phyloP scores from a whole-genome alignment of 768 basidiomycete species.

The Trametes coccinea region DNA sequence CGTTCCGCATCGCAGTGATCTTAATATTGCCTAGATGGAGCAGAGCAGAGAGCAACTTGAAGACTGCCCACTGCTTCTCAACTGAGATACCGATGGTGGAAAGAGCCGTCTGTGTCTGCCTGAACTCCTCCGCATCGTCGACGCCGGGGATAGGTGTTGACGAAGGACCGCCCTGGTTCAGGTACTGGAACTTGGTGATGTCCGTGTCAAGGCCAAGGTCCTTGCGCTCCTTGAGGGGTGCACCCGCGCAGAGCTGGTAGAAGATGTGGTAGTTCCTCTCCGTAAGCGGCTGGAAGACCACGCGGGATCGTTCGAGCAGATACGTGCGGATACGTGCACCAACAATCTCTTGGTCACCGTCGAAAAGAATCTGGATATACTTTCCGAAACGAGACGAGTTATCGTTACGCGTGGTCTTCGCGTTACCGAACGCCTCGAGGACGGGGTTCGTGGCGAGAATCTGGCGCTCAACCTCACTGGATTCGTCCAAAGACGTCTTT shows the following conservation, averaged over 20 bases:
- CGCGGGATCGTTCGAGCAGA: constrained; percentile 93
- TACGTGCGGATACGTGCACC: constrained; percentile 99
- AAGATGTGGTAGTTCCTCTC: constrained; percentile 99
- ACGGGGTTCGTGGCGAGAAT: constrained; percentile 99
- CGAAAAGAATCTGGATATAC: constrained; percentile 99
- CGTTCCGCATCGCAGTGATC: constrained; percentile 76
- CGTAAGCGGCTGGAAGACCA: constrained; percentile 95
- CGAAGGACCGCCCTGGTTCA: constrained; percentile 89
- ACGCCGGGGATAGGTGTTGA: constrained; percentile 89
- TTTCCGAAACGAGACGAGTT: constrained; percentile 99
- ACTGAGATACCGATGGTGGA: constrained; percentile 97
- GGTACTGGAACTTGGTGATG: constrained; percentile 84
- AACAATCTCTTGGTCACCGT: constrained; percentile 93
- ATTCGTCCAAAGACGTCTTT: constrained; percentile 77
- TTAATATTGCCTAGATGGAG: constrained; percentile 98
- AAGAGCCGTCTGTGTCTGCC: constrained; percentile 89
- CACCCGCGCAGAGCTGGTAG: constrained; percentile 98
- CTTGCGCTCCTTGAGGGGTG: constrained; percentile 92
- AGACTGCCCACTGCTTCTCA: constrained; percentile 98
- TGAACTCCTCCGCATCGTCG: constrained; percentile 95
- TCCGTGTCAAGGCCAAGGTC: constrained; percentile 89
- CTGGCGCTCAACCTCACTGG: constrained; percentile 94
- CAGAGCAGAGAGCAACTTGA: constrained; percentile 87
- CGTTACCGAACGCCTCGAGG: constrained; percentile 98
- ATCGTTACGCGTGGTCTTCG: constrained; percentile 98